Conservation (phyloP, 2,329 filamentous ascomycete genomes). For the Cucurbitaria berberidis region DNA sequence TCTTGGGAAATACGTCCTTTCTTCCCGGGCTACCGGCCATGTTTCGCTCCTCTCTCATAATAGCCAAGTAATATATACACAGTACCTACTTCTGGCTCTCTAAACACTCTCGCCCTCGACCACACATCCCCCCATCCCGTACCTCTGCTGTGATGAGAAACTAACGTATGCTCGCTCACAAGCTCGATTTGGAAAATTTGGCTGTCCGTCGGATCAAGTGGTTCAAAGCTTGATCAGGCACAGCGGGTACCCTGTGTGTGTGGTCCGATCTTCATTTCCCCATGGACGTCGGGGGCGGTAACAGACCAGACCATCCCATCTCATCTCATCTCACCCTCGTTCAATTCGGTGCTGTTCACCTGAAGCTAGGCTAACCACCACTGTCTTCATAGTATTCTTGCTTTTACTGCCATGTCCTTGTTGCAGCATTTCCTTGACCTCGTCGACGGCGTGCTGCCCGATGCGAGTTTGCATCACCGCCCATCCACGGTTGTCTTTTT, state of each 20-base stretch:
- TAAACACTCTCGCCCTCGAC: too few relatives aligned
- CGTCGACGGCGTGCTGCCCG: conserved; percentile 37
- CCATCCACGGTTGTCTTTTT: conserved; percentile 62
- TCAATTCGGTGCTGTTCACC: conserved; percentile 31
- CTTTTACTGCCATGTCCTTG: conserved; percentile 14
- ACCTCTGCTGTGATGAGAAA: not conserved
- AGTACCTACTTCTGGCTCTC: too few relatives aligned
- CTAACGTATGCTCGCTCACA: not conserved
- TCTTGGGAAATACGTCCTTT: too few relatives aligned
- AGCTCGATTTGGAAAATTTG: not conserved
- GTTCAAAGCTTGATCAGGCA: not conserved
- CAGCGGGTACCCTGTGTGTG: too few relatives aligned
- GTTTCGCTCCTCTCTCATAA: too few relatives aligned
- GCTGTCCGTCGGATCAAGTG: not conserved
- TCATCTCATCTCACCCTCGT: conserved; percentile 18
- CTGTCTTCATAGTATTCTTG: conserved; percentile 17
- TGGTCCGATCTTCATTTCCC: not conserved
- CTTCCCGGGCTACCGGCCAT: too few relatives aligned
- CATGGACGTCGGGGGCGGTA: too few relatives aligned
- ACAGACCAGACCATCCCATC: too few relatives aligned
- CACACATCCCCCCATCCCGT: too few relatives aligned
- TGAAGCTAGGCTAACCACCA: conserved; percentile 26
- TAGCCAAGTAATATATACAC: too few relatives aligned
- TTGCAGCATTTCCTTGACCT: conserved; percentile 38
- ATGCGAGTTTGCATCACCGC: conserved; percentile 60